Conservation (phyloP, 2,329 filamentous ascomycete species). For the Periconia macrospinosa region DNA sequence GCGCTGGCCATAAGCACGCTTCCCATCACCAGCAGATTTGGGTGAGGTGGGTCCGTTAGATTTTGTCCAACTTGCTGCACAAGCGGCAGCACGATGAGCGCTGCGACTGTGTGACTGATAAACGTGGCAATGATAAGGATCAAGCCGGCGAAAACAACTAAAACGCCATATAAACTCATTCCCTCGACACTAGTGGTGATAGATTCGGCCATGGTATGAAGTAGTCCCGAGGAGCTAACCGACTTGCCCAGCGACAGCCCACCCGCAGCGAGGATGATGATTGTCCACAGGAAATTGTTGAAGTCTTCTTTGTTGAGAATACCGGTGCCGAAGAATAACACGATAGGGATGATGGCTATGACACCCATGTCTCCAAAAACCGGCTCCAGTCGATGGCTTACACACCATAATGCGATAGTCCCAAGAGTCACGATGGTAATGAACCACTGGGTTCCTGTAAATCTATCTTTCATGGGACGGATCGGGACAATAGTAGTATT, state of each 20-base stretch:
- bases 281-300: slow-evolving; percentile 99
- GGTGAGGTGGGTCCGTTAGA: slow-evolving; percentile 82
- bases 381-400: slow-evolving; percentile 82
- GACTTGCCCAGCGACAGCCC: slow-evolving; percentile 91
- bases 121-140: slow-evolving; percentile 95
- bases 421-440: slow-evolving; percentile 79
- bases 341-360: slow-evolving; percentile 92
- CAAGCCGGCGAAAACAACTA: slow-evolving; percentile 80
- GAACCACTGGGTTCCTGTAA: slow-evolving; percentile 90
- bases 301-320: slow-evolving; percentile 99
- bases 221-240: slow-evolving; percentile 86
- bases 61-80: slow-evolving; percentile 80
- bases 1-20: slow-evolving; percentile 94
- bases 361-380: slow-evolving; percentile 98
- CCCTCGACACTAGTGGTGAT: slow-evolving; percentile 76
- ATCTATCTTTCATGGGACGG: slow-evolving; percentile 82
- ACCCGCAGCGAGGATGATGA: slow-evolving; percentile 95
- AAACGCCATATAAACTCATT: slow-evolving; percentile 80
- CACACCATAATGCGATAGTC: slow-evolving; percentile 91
- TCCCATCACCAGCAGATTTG: slow-evolving; percentile 93
- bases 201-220: slow-evolving; percentile 79
- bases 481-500: slow-evolving; percentile 92
- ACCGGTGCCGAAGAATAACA: slow-evolving; percentile 94
- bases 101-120: slow-evolving; percentile 95
- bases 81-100: slow-evolving; percentile 89